A percentile compares a stretch with the other conserved stretches of the same genome.
Conservation (phyloP, 306 rosid genomes). For the Amphicarpaea edgeworthii region DNA sequence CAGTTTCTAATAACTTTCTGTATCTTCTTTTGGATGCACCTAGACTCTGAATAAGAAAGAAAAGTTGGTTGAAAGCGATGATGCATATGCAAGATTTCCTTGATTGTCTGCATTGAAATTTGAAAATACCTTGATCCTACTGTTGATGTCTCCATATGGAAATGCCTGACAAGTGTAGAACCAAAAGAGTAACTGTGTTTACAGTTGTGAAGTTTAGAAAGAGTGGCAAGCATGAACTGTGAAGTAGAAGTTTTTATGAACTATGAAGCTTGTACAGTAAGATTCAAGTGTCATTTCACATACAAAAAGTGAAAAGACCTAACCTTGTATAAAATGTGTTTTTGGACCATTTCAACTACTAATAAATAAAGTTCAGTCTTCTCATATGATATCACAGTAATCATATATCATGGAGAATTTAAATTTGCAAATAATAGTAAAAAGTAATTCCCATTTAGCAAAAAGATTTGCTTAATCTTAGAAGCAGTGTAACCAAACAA, state of each 20-base stretch:
- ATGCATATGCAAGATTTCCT: neutral
- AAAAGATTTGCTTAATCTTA: neutral
- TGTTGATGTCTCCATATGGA: neutral
- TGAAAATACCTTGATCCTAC: constrained; percentile 4
- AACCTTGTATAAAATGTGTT: constrained; percentile 3
- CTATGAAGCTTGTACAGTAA: no score
- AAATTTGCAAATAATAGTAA: neutral
- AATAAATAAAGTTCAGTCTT: neutral
- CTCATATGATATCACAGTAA: constrained; percentile 3
- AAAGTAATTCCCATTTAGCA: neutral
- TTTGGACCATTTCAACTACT: neutral
- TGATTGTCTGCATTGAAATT: constrained; percentile 6
- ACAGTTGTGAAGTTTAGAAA: constrained; percentile 14
- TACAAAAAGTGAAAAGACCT: constrained; percentile 20
- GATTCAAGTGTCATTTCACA: neutral
- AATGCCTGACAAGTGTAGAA: neutral
- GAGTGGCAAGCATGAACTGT: neutral
- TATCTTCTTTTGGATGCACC: constrained; percentile 1
- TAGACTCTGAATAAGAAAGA: constrained; percentile 2
- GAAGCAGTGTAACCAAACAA: neutral
- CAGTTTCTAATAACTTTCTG: neutral
- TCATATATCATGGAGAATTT: neutral
- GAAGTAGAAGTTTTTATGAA: constrained; percentile 3
- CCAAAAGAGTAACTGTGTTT: neutral
- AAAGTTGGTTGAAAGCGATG: neutral